phyloP scores from a whole-genome alignment of 1,284 basidiomycete species.

The Ceratobasidium papillatum region DNA sequence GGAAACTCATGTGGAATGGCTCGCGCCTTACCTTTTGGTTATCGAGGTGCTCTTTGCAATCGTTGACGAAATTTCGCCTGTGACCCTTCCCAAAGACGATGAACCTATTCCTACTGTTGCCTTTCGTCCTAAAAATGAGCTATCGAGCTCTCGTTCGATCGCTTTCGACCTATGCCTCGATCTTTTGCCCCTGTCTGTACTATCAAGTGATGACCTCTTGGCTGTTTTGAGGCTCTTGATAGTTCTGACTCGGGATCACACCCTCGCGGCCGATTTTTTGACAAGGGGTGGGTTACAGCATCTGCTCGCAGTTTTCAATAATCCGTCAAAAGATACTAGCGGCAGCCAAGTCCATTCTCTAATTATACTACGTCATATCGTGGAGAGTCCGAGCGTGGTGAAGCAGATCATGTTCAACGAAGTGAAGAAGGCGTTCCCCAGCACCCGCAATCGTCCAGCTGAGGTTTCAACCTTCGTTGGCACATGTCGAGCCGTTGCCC shows the following conservation, averaged over 20 bases:
- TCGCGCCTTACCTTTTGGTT: conserved; percentile 81
- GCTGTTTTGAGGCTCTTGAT: conserved; percentile 83
- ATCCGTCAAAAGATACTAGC: conserved; percentile 57
- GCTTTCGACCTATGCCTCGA: conserved; percentile 79
- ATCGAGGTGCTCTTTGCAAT: conserved; percentile 82
- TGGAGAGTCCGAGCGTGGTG: conserved; percentile 79
- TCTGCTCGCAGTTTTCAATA: conserved; percentile 69
- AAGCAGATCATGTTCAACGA: conserved; percentile 83
- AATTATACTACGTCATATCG: conserved; percentile 88
- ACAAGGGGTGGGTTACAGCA: conserved; percentile 67
- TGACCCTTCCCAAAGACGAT: conserved; percentile 71
- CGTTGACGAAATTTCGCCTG: conserved; percentile 72
- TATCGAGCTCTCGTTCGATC: conserved; percentile 66
- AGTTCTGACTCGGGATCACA: conserved; percentile 77
- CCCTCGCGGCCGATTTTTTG: conserved; percentile 67
- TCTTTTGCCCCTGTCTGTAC: conserved; percentile 66
- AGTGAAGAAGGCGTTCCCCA: conserved; percentile 77
- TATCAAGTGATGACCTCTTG: conserved; percentile 81
- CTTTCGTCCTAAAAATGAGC: conserved; percentile 60
- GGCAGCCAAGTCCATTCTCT: conserved; percentile 86
- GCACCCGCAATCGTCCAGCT: conserved; percentile 71
- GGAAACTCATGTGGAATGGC: conserved; percentile 74
- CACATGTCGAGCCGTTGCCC: conserved; percentile 79
- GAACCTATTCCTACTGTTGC: conserved; percentile 56
- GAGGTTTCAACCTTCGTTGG: conserved; percentile 81